Base-by-base conservation (phyloP, 306 rosid species). In the Sophora flavescens region DNA sequence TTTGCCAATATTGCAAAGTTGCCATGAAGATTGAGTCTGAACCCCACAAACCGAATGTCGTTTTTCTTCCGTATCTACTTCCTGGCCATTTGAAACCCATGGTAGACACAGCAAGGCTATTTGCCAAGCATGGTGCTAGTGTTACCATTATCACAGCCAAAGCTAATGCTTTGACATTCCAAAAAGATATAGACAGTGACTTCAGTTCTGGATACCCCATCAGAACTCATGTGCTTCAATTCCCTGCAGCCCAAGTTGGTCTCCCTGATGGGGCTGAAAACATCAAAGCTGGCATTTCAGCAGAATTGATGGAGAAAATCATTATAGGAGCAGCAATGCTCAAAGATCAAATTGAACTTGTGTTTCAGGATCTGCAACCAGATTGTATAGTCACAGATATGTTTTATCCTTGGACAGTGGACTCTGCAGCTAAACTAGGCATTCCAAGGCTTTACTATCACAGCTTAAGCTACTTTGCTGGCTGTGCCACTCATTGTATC, bases 21-120 rank as follows among this genome's bases (percentile, higher is more conserved):
- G 42, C 39, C 38, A 35, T 35, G 39, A 0, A 35, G 39, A 4
- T 35, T 3, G 39, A 35, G 6, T 35, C 39, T 38, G 7, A 63
- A 63, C 26, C 57, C 57, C 8, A 51, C 57, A 8, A 51, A 51
- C 30, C 39, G 32, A 38, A 38, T 14, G 32, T 63, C 3, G 22
- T 62, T 42, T 81, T 81, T 70, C 62, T 81, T 9, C 85, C 81
- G 52, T 47, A 75, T 70, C 68, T 18, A 69, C 12, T 73, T 13
- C 78, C 85, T 52, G 74, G 85, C 48, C 85, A 81, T 35, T 42
- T 75, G 81, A 81, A 38, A 59, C 81, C 81, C 2, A 69, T 81
- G 78, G 18, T 81, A 13, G 78, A 81, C 44, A 59, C 74, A 52
- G 85, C 81, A 30, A 81, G 78, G 4, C 67, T 81, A 61, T 81